Evolutionary conservation across 164 flowering plant genomes (phyloP).

Genomic region (Pachysandra terminalis): DNA sequence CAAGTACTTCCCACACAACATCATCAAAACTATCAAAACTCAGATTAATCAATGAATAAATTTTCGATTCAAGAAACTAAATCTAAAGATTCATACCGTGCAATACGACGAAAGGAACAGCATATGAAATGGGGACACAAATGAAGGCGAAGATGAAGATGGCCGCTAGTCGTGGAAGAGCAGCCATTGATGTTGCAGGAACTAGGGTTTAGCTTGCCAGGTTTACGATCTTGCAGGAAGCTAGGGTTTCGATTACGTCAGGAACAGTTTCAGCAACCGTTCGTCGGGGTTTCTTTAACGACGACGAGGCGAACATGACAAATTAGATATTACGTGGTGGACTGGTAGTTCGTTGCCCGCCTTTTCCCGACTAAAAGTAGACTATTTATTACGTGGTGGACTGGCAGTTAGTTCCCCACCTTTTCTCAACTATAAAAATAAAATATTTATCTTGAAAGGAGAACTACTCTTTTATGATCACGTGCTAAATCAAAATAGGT

Average conservation of each 20-base stretch:
- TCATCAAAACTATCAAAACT: not conserved
- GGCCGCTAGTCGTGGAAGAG: not conserved
- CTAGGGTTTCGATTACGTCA: not conserved
- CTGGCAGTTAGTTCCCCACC: too few species aligned
- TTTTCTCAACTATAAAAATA: too few species aligned
- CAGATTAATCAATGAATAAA: not conserved
- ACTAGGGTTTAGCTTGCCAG: not conserved
- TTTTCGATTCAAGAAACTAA: not conserved
- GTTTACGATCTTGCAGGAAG: not conserved
- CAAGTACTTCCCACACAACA: not conserved
- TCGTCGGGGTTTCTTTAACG: too few species aligned
- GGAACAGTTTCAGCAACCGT: not conserved
- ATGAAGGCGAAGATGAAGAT: conserved; percentile 14
- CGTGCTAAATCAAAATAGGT: too few species aligned
- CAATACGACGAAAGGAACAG: conserved; percentile 63
- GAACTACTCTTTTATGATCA: too few species aligned
- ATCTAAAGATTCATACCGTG: conserved; percentile 41
- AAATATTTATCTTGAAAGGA: too few species aligned
- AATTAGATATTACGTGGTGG: too few species aligned
- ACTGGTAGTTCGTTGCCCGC: too few species aligned
- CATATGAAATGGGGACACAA: conserved; percentile 27
- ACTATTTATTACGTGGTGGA: too few species aligned
- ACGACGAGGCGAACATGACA: too few species aligned
- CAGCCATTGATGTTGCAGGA: conserved; percentile 1
- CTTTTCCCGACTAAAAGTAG: too few species aligned